These are phyloP conservation scores for Citrus trifoliata DNA, from an alignment of 345 rosid species.

Conservation along the genomic window DNA sequence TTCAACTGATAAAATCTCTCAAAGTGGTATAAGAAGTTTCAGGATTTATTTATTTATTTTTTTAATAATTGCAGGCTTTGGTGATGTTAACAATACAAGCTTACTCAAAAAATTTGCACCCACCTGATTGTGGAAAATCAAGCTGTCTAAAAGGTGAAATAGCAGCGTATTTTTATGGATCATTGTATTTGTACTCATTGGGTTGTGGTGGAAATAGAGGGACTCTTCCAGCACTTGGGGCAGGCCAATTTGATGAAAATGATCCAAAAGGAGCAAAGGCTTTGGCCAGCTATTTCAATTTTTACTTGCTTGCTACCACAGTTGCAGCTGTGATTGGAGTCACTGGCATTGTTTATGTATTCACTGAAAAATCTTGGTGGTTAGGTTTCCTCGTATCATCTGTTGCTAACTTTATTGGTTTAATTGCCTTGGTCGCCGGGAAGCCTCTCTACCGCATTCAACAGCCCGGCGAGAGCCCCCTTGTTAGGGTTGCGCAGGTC, in stretches of 20 bases:
- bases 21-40: neutral
- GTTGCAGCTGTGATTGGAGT: constrained; percentile 45
- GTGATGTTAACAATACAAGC: constrained; percentile 56
- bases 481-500: constrained; percentile 35
- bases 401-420: constrained; percentile 28
- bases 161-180: constrained; percentile 33
- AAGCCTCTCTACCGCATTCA: constrained; percentile 40
- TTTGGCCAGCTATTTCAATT: constrained; percentile 47
- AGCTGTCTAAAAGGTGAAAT: constrained; percentile 36
- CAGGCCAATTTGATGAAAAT: constrained; percentile 46
- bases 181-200: constrained; percentile 37
- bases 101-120: constrained; percentile 31
- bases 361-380: constrained; percentile 32
- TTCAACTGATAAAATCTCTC: neutral
- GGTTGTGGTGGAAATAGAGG: constrained; percentile 46
- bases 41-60: neutral
- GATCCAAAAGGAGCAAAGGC: constrained; percentile 29
- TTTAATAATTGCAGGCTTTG: constrained; percentile 26
- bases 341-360: constrained; percentile 43
- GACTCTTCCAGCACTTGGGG: constrained; percentile 45
- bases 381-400: constrained; percentile 45
- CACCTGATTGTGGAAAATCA: constrained; percentile 24
- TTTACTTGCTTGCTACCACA: constrained; percentile 22
- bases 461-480: constrained; percentile 29
- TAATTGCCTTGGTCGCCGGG: constrained; percentile 29